Percentiles rank a stretch among this genome's conserved stretches.
phyloP scores from a whole-genome alignment of 2,329 filamentous ascomycete genomes.

The Macrophomina tecta region DNA sequence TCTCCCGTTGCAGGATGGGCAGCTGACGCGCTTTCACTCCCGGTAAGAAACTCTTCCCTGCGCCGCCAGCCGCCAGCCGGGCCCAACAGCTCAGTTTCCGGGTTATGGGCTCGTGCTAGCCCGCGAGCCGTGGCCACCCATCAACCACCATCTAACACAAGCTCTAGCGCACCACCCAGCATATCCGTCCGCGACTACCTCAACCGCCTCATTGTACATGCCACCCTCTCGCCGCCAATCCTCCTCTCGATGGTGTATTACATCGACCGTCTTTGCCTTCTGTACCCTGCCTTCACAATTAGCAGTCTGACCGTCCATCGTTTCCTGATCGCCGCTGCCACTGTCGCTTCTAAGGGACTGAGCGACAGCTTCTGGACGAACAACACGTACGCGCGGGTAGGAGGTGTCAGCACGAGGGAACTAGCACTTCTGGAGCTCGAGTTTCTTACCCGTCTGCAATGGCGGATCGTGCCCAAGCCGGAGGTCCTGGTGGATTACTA shows the following conservation, averaged over 20 bases:
- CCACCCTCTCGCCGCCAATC: constrained; percentile 89
- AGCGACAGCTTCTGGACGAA: constrained; percentile 99
- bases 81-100: background rate
- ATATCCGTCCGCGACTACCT: constrained; percentile 96
- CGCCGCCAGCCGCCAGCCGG: background rate
- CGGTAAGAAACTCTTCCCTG: constrained; percentile 60
- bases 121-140: background rate
- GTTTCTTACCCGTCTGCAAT: constrained; percentile 89
- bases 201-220: constrained; percentile 89
- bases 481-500: constrained; percentile 96
- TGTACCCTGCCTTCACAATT: constrained; percentile 95
- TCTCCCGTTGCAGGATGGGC: constrained; percentile 81
- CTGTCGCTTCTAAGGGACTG: constrained; percentile 92
- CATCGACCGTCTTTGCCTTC: constrained; percentile 89
- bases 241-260: constrained; percentile 99
- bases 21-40: constrained; percentile 93
- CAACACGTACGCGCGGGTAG: constrained; percentile 91
- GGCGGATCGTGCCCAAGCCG: constrained; percentile 95
- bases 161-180: constrained; percentile 72
- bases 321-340: constrained; percentile 93
- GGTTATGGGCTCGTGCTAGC: background rate
- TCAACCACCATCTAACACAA: constrained; percentile 23
- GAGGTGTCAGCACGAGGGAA: constrained; percentile 88
- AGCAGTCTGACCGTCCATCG: constrained; percentile 96
- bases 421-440: constrained; percentile 91